Evolutionary conservation across 441 rosid species (phyloP), one percentile per base, ranked within the genome.

Genomic region (Iberis amara): DNA sequence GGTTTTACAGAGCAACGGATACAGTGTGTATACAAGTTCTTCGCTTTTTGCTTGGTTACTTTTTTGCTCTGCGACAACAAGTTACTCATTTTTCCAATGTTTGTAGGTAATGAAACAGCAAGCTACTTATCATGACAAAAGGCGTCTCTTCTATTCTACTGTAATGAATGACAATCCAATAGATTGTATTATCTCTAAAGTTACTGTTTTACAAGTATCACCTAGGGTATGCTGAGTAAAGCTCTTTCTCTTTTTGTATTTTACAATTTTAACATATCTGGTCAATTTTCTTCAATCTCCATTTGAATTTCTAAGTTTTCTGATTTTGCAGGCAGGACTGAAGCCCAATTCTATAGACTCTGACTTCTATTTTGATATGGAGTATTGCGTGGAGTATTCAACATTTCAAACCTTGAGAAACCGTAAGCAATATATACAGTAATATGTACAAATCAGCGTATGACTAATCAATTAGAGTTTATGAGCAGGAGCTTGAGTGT

Each of bases 1-100:
- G 96, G 97, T 90, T 84, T 76, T 90, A 84, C 58, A 82, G 78
- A 69, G 91, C 94, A 68, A 85, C 78, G 56, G 96, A 90, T 69
- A 90, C 97, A 8, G 97, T 84, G 39, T 59, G 94, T 72, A 55
- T 15, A 65, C 54, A 35, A 26, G 21, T 55, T 55, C 42, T 51
- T 60, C 39, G 57, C 13, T 59, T 52, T 45, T 54, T 36, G 36
- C 18, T 32, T 65, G 46, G 40, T 38, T 59, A 9, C 54, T 23
- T 27, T 28, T 56, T 70, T 39, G 42, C 8, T 31, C 40, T 55
- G 52, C 51, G 27, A 23, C 61, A 44, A 48, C 68, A 39, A 40
- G 55, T 70, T 11, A 33, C 53, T 46, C 32, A 36, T 43, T 30
- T 63, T n/a, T 59, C 37, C 53, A 49, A 47, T 41, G 51, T 60